Evolutionary conservation across 1,284 basidiomycete genomes (phyloP), one percentile per base, ranked within the genome.

Genomic region (Marasmius tenuissimus): DNA sequence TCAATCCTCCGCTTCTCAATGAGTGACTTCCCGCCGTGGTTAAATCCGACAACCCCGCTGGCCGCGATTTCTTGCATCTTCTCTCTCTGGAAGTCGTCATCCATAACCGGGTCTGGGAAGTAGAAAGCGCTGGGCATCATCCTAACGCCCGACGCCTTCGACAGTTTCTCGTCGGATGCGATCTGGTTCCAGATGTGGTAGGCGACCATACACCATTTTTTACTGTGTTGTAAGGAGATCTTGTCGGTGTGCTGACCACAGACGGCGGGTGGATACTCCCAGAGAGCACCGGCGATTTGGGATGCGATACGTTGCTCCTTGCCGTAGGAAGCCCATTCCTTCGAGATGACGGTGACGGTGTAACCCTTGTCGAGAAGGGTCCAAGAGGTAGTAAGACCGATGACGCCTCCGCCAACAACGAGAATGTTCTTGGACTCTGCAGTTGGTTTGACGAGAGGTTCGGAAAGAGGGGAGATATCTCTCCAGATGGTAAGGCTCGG

Each of bases 201-300:
- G 14, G 71, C 71, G 20, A 68, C 70, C 72, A 74, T 73, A 57
- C 69, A 70, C 74, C 73, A 76, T 33, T 57, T 61, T 49, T 73
- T 73, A 2, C 73, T 72, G 54, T 72, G 68, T n/a, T 61, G 57
- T 35, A 75, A 64, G n/a, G 73, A 75, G 48, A 72, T 69, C 5
- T 65, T 63, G 64, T 74, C 73, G 20, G 73, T 72, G 64, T 74
- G 72, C 40, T 71, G 66, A 27, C 74, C 74, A 59, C 74, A 75
- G 42, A 76, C 74, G 22, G 74, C 73, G 10, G 74, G 73, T 0
- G 73, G 73, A 59, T 70, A 75, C 60, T 76, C 74, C 73, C 74
- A 75, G 16, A 74, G 64, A 12, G 71, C 71, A 16, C 72, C 72
- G 3, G 73, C 71, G 55, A 73, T 73, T 56, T 74, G 73, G n/a